These are phyloP conservation scores for Firmiana major DNA, from an alignment of 345 rosid genomes.

Conservation along the genomic window DNA sequence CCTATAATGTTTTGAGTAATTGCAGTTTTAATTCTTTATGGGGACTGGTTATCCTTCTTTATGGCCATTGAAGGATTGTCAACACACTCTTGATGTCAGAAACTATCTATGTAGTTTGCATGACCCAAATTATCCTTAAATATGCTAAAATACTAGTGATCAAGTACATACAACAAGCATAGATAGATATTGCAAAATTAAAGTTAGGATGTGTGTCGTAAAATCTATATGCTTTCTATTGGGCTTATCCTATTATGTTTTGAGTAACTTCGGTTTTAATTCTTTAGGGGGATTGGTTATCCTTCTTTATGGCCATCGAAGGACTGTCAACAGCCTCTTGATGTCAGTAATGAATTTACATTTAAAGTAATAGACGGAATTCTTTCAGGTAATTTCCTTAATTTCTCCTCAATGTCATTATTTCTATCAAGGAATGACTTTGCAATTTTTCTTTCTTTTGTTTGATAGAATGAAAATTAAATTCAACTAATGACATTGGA, in stretches of 20 bases:
- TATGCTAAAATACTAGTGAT: not conserved
- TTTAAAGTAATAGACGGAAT: conserved; percentile 69
- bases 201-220: not conserved
- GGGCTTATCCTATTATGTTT: not conserved
- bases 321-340: conserved; percentile 64
- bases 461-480: not conserved
- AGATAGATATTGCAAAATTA: not conserved
- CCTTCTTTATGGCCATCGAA: conserved; percentile 74
- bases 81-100: no score
- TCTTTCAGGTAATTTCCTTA: conserved; percentile 51
- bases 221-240: not conserved
- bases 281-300: conserved; percentile 62
- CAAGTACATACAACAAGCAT: not conserved
- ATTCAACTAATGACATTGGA: not conserved
- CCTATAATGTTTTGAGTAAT: not conserved
- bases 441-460: not conserved
- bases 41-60: no score
- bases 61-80: no score
- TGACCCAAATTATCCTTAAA: not conserved
- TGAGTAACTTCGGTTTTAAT: not conserved
- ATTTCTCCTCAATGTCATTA: not conserved
- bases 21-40: not conserved
- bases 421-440: not conserved
- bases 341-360: conserved; percentile 64
- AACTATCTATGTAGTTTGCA: not conserved